Evolutionary conservation across 140 eudicot genomes (phyloP), one percentile per base, ranked within the genome.

Genomic region (Ambrosia hybrid): DNA sequence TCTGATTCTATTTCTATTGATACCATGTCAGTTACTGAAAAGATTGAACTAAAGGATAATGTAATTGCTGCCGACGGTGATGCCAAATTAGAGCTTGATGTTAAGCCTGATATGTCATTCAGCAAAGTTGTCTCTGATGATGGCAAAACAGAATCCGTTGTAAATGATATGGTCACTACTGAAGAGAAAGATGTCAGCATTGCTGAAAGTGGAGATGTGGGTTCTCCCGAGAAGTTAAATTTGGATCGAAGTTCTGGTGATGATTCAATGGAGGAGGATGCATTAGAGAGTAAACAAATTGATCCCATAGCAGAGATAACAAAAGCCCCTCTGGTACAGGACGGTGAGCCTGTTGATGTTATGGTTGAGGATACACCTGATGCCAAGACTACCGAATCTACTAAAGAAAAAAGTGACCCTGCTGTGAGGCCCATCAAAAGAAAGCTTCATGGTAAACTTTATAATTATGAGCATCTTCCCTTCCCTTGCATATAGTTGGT

Each of bases 1-100:
- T 83, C 86, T 87, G 87, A 90, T 77, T 83, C 86, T 85, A 80
- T 83, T 85, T 83, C 88, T 80, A 78, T 82, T 82, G 94, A 87
- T 76, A 73, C 83, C 83, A 81, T 86, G 67, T 76, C 89, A 60
- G 76, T 78, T 88, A 70, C 62, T 84, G 93, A 88, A 83, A 85
- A 84, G 67, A 84, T 70, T 80, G 92, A 88, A 70, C 74, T 82
- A 82, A 83, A 88, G 84, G 86, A 84, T 80, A 82, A 85, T 78
- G 70, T 88, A 85, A 79, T 73, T 85, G 83, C 85, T 85, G 82
- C 85, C 34, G 67, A 26, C 88, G 92, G 79, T 79, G 73, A 88
- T 91, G 90, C 80, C 83, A 76, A 85, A 82, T 78, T 88, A 85
- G 92, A 81, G 78, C 65, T 78, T 71, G 91, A 85, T 69, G 82